These are phyloP conservation scores for Discostella pseudostelligera DNA, from an alignment of 108 stramenopile genomes.

Conservation along the genomic window DNA sequence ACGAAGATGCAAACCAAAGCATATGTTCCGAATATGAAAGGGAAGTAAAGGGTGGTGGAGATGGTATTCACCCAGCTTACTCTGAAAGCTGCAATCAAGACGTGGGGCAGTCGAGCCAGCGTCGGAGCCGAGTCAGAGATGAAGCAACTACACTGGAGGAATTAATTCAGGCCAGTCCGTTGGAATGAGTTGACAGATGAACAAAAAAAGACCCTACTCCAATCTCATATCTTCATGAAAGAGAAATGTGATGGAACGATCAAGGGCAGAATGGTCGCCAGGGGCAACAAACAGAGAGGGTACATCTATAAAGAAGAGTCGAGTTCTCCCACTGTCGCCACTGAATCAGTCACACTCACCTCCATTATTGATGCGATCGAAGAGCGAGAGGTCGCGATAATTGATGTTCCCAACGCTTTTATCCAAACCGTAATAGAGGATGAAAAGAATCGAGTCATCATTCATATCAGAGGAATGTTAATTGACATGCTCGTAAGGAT, in stretches of 20 bases:
- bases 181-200: conserved; percentile 11
- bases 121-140: conserved; percentile 20
- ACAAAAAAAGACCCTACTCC: conserved; percentile 17
- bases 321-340: conserved; percentile 6
- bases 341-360: conserved; percentile 28
- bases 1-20: neutral
- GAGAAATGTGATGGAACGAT: conserved; percentile 23
- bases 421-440: conserved; percentile 42
- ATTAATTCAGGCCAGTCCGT: conserved; percentile 14
- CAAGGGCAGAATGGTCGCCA: conserved; percentile 27
- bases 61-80: neutral
- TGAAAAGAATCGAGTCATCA: neutral
- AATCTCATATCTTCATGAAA: conserved; percentile 27
- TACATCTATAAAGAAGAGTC: conserved; percentile 34
- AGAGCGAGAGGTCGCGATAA: conserved; percentile 41
- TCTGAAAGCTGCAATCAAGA: neutral
- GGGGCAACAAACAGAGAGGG: conserved; percentile 29
- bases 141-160: conserved; percentile 23
- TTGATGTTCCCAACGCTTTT: conserved; percentile 52
- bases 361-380: conserved; percentile 43
- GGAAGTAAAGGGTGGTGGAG: neutral
- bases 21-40: neutral
- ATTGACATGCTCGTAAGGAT: neutral
- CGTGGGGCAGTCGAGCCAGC: neutral
- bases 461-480: neutral